Evolutionary conservation across 192 early-diverging fungal genomes (phyloP).

Genomic region (Podila epigama): DNA sequence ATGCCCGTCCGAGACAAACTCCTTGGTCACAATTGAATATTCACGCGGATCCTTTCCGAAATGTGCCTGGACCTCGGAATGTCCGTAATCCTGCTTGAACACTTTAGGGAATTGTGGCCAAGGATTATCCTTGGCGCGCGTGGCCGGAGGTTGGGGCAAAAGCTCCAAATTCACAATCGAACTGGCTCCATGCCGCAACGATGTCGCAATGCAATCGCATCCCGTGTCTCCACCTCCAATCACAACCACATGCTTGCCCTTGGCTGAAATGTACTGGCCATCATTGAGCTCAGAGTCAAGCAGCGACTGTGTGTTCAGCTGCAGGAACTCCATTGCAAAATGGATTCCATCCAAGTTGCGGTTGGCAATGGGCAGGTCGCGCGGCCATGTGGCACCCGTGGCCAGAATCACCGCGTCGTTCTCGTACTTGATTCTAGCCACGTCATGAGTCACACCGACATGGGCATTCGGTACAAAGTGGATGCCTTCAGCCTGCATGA

Average conservation of each 20-base stretch:
- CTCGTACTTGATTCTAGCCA: conserved; percentile 63
- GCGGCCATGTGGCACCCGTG: conserved; percentile 97
- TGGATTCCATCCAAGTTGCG: conserved; percentile 89
- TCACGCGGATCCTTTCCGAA: conserved; percentile 96
- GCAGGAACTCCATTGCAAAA: conserved; percentile 99
- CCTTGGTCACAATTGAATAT: conserved; percentile 95
- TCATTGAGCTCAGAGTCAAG: conserved; percentile 82
- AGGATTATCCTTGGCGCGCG: conserved; percentile 91
- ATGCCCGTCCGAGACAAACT: conserved; percentile 85
- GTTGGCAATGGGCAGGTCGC: conserved; percentile 91
- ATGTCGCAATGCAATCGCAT: conserved; percentile 95
- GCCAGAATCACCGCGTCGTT: conserved; percentile 89
- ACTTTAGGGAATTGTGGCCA: conserved; percentile 99
- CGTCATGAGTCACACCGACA: conserved; percentile 87
- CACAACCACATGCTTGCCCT: conserved; percentile 93
- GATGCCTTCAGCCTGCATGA: conserved; percentile 93
- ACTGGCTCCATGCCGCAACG: conserved; percentile 91
- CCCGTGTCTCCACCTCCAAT: conserved; percentile 99
- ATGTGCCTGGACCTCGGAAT: conserved; percentile 84
- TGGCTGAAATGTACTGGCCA: conserved; percentile 80
- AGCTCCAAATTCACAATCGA: conserved; percentile 98
- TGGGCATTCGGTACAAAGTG: conserved; percentile 87
- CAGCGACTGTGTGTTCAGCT: conserved; percentile 86
- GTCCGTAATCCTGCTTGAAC: conserved; percentile 97
- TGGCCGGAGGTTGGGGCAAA: conserved; percentile 86